Evolutionary conservation across 257 asterid genomes (phyloP).

Genomic region (Solanum stenotomum): DNA sequence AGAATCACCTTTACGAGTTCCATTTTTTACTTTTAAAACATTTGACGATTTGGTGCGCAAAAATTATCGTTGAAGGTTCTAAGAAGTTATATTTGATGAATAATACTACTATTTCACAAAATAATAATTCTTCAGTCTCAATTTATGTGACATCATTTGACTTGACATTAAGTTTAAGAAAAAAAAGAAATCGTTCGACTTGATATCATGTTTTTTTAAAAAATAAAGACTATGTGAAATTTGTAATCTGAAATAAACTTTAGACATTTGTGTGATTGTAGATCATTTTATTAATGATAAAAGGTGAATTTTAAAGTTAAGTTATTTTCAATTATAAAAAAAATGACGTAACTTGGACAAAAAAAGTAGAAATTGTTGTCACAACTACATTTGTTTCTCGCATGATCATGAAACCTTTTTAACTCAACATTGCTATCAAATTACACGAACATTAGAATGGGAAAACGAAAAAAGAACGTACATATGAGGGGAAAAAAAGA

Average conservation of each 20-base stretch:
- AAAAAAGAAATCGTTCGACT: too few relatives aligned
- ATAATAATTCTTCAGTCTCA: too few relatives aligned
- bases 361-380: neutral
- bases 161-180: neutral
- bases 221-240: too few relatives aligned
- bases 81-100: neutral
- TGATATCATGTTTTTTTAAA: too few relatives aligned
- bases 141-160: too few relatives aligned
- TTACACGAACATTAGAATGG: neutral
- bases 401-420: neutral
- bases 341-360: too few relatives aligned
- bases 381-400: neutral
- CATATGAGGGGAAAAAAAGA: neutral
- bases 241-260: too few relatives aligned
- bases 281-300: too few relatives aligned
- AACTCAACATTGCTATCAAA: neutral
- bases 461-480: neutral
- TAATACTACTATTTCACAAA: too few relatives aligned
- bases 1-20: neutral
- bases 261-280: too few relatives aligned
- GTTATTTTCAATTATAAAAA: too few relatives aligned
- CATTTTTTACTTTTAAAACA: neutral
- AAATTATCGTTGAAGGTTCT: neutral
- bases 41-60: neutral
- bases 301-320: too few relatives aligned